Base-by-base conservation (phyloP, 1,139 yeast genomes). In the Scheffersomyces segobiensis region DNA sequence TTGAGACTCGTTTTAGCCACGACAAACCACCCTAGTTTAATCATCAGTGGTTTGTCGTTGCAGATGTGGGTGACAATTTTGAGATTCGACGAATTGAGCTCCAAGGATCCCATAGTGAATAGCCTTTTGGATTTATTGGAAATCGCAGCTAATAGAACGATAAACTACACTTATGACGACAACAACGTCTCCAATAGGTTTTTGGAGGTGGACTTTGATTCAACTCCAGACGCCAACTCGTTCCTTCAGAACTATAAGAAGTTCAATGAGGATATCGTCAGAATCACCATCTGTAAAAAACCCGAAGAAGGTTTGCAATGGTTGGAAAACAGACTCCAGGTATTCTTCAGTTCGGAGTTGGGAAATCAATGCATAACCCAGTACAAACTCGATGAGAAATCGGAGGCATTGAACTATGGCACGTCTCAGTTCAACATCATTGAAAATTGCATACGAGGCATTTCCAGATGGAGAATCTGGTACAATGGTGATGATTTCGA, bases 391-490 rank as follows among this genome's bases (percentile, higher is more conserved):
- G 85, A 83, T 56, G 93, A 86, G 58, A 80, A 80, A 56, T 86
- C 89, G 18, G 86, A 91, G 53, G 87, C 95, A 3, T 90, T 87
- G 68, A 84, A 90, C 57, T 83, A 86, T 62, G 96, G 97, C 0
- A 84, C 88, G 58, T 85, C 97, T 0, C 98, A 93, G 68, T 87
- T 95, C 63, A 88, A 88, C 69, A 86, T 93, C 32, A 91, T 93
- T 49, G 99, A 95, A 72, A 89, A 97, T 51, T 89, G 96, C 63
- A 85, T 95, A 42, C 84, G 97, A 62, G 99, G 99, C 49, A 89
- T 96, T 49, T 87, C 96, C n/a, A 84, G 99, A 67, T 95, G 99
- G 98, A 87, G 93, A 67, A 88, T 93, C 39, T 93, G 98, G 97
- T 93, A 92, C 68, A 75, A 74, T 52, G 85, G 84, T 3, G 83